These are phyloP conservation scores for Schizothecium vesticola DNA, from an alignment of 495 filamentous ascomycete genomes.

Conservation along the genomic window DNA sequence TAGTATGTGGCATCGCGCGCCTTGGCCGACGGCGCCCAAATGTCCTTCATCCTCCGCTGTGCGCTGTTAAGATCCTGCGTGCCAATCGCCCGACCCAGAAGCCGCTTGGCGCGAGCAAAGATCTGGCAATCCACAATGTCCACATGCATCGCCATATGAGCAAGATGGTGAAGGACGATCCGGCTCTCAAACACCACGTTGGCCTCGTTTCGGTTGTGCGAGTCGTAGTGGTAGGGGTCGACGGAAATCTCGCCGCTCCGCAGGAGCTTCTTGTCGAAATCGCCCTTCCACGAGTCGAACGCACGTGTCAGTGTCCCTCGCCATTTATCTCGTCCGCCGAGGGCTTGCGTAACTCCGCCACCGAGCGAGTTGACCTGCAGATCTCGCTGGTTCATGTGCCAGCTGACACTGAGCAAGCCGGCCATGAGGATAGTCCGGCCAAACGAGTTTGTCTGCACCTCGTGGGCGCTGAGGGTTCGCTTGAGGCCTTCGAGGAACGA, in stretches of 20 bases:
- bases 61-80: slow-evolving; percentile 73
- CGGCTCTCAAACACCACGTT: slow-evolving; percentile 81
- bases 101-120: slow-evolving; percentile 76
- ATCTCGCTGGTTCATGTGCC: slow-evolving; percentile 97
- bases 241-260: slow-evolving; percentile 36
- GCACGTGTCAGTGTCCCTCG: slow-evolving; percentile 78
- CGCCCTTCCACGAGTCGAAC: slow-evolving; percentile 91
- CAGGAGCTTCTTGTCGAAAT: slow-evolving; percentile 79
- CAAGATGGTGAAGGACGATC: slow-evolving; percentile 85
- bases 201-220: slow-evolving; percentile 49
- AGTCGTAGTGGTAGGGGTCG: slow-evolving; percentile 44
- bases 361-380: slow-evolving; percentile 87
- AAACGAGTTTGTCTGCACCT: slow-evolving; percentile 88
- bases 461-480: slow-evolving; percentile 78
- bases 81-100: slow-evolving; percentile 83
- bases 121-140: slow-evolving; percentile 98
- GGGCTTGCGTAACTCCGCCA: slow-evolving; percentile 62
- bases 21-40: slow-evolving; percentile 87
- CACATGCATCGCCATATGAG: slow-evolving; percentile 97
- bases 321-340: slow-evolving; percentile 92
- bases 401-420: slow-evolving; percentile 85
- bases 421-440: slow-evolving; percentile 95
- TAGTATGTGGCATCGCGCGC: slow-evolving; percentile 93
- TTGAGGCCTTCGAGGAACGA: slow-evolving; percentile 91
- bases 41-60: slow-evolving; percentile 76